phyloP scores from a whole-genome alignment of 257 asterid genomes.

The Osmanthus fragrans region DNA sequence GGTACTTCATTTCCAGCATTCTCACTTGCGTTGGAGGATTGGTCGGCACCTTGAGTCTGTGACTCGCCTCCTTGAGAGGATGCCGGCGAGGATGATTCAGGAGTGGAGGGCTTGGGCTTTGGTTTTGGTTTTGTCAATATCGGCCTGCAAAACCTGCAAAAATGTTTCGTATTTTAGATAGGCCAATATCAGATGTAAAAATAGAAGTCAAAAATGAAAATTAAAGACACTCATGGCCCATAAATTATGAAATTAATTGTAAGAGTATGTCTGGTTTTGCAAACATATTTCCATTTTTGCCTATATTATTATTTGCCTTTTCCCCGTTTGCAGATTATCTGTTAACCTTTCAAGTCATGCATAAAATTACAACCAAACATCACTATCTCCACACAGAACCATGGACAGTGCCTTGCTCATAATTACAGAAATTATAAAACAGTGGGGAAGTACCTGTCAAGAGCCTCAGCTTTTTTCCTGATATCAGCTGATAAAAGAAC shows the following conservation, averaged over 20 bases:
- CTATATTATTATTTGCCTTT: neutral
- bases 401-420: neutral
- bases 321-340: neutral
- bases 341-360: neutral
- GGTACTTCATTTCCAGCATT: neutral
- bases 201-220: neutral
- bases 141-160: neutral
- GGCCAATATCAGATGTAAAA: neutral
- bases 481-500: slow-evolving; percentile 45
- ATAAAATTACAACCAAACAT: too few relatives aligned
- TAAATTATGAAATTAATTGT: neutral
- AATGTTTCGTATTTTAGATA: neutral
- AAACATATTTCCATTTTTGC: neutral
- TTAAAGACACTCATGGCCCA: neutral
- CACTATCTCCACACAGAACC: neutral
- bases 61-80: neutral
- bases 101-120: neutral
- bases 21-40: neutral
- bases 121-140: neutral
- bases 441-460: slow-evolving; percentile 40
- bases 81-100: neutral
- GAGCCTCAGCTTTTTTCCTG: slow-evolving; percentile 48
- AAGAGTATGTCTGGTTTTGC: neutral
- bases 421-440: too few relatives aligned
- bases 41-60: neutral